phyloP scores from a whole-genome alignment of 129 eudicot species.

The Flaveria brownii region DNA sequence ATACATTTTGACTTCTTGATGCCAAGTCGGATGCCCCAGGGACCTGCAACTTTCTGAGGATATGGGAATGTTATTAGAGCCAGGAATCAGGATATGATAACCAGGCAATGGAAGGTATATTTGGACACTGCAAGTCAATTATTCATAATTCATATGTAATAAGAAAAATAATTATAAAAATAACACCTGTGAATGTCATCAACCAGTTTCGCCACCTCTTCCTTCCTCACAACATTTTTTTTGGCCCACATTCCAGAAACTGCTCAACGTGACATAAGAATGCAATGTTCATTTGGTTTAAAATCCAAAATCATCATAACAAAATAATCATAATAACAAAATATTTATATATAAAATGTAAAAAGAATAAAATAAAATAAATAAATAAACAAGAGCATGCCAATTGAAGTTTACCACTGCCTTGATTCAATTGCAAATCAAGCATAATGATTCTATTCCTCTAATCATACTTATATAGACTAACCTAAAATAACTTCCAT shows the following conservation, averaged over 20 bases:
- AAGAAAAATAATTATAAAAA: constrained; percentile 10
- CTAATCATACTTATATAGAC: background rate
- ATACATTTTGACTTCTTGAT: constrained; percentile 61
- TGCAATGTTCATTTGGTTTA: constrained; percentile 25
- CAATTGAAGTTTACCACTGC: background rate
- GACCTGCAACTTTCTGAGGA: constrained; percentile 83
- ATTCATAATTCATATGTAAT: constrained; percentile 5
- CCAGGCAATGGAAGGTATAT: background rate
- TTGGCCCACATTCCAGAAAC: constrained; percentile 86
- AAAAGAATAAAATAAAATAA: too few species aligned
- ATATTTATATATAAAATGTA: background rate
- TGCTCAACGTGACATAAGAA: constrained; percentile 32
- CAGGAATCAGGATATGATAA: constrained; percentile 18
- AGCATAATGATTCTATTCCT: background rate
- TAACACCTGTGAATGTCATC: constrained; percentile 88
- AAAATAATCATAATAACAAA: constrained; percentile 1
- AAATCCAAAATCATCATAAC: background rate
- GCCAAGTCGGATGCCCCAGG: constrained; percentile 84
- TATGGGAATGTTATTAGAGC: background rate
- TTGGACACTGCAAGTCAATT: constrained; percentile 4
- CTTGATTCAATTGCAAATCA: background rate
- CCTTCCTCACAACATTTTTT: constrained; percentile 66
- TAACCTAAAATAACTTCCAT: constrained; percentile 7
- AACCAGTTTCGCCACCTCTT: constrained; percentile 82
- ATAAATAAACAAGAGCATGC: background rate